phyloP scores from a whole-genome alignment of 306 rosid species.

The Cicer yamashitae region DNA sequence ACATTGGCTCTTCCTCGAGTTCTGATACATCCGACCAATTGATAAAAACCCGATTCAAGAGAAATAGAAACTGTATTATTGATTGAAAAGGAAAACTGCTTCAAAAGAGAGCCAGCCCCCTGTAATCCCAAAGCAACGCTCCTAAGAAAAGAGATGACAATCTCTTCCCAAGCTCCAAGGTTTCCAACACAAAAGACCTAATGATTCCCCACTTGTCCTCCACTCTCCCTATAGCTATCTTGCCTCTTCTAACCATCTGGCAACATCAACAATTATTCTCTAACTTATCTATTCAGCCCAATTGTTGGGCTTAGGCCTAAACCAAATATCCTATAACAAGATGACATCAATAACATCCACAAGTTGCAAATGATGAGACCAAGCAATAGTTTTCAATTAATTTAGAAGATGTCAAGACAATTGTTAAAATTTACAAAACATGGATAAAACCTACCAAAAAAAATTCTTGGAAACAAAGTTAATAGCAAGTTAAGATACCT shows the following conservation, averaged over 20 bases:
- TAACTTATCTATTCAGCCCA: background rate
- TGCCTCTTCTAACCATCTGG: background rate
- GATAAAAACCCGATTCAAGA: background rate
- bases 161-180: background rate
- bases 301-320: background rate
- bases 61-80: background rate
- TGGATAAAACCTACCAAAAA: background rate
- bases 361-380: background rate
- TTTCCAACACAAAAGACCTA: background rate
- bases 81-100: background rate
- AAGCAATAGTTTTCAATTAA: constrained; percentile 9
- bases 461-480: constrained; percentile 3
- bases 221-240: no score
- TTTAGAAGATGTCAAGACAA: background rate
- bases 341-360: background rate
- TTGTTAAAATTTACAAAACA: background rate
- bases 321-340: background rate
- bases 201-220: background rate
- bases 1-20: background rate
- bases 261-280: background rate
- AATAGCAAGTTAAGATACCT: constrained; percentile 60
- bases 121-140: no score
- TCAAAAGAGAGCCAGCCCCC: background rate
- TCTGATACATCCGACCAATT: background rate
- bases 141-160: background rate